These are phyloP conservation scores for Conticribra guillardii DNA, from an alignment of 108 stramenopile genomes.

Conservation along the genomic window DNA sequence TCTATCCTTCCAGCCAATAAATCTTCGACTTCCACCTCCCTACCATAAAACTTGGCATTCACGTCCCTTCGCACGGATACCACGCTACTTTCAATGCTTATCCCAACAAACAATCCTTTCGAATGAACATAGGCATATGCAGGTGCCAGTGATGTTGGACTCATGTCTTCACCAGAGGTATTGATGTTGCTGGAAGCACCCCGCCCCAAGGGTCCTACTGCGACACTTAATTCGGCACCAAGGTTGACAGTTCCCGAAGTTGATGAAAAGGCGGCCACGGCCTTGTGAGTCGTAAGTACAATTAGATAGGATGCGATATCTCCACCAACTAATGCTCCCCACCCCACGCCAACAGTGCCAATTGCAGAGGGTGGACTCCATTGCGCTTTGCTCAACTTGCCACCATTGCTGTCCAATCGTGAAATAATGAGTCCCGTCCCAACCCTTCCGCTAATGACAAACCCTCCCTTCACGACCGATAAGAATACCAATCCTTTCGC, in stretches of 20 bases:
- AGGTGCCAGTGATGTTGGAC: conserved; percentile 52
- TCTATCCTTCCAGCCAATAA: conserved; percentile 53
- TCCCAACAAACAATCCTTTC: conserved; percentile 85
- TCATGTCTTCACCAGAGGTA: conserved; percentile 52
- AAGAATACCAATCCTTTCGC: conserved; percentile 81
- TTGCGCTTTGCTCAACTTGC: background rate
- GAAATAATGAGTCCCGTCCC: conserved; percentile 81
- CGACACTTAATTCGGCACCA: conserved; percentile 84
- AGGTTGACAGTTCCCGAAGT: conserved; percentile 59
- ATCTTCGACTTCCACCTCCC: conserved; percentile 39
- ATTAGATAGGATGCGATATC: conserved; percentile 85
- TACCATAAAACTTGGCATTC: conserved; percentile 90
- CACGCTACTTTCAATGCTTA: conserved; percentile 80
- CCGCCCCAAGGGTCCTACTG: conserved; percentile 84
- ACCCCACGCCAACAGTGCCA: conserved; percentile 76
- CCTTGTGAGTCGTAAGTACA: conserved; percentile 74
- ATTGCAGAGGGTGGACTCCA: conserved; percentile 78
- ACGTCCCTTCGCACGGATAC: conserved; percentile 73
- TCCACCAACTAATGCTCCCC: conserved; percentile 78
- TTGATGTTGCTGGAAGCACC: conserved; percentile 53
- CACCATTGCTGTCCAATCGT: conserved; percentile 39
- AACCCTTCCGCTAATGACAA: conserved; percentile 69
- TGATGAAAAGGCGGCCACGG: conserved; percentile 72
- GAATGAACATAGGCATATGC: conserved; percentile 88
- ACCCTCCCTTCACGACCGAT: conserved; percentile 81